Conservation (phyloP, 2,329 filamentous ascomycete genomes). For the Clarireedia hainanense region DNA sequence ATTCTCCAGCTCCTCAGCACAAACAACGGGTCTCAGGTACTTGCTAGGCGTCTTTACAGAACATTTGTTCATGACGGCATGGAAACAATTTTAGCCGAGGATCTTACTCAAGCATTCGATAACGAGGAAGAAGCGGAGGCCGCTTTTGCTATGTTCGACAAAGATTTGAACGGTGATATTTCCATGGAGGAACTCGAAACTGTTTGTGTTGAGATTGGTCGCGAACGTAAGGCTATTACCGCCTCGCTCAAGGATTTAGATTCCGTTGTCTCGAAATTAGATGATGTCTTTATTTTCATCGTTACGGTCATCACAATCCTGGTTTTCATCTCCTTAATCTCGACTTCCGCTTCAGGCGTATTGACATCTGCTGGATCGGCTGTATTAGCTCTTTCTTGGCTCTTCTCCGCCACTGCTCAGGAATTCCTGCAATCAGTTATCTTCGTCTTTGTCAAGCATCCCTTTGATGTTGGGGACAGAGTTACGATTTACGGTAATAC, state of each 20-base stretch:
- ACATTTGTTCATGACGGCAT: constrained; percentile 70
- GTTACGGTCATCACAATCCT: constrained; percentile 73
- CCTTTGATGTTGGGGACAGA: constrained; percentile 91
- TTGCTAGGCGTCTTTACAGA: constrained; percentile 82
- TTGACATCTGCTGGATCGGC: constrained; percentile 84
- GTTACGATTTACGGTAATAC: constrained; percentile 89
- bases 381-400: constrained; percentile 84
- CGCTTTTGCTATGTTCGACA: constrained; percentile 89
- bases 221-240: constrained; percentile 91
- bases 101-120: constrained; percentile 71
- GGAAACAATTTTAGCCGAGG: constrained; percentile 70
- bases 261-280: constrained; percentile 83
- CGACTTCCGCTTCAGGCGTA: constrained; percentile 80
- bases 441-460: constrained; percentile 95
- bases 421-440: constrained; percentile 91
- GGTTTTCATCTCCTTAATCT: constrained; percentile 84
- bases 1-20: constrained; percentile 68
- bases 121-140: constrained; percentile 80
- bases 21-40: constrained; percentile 67
- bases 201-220: constrained; percentile 87
- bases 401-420: constrained; percentile 86
- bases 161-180: constrained; percentile 93
- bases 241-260: constrained; percentile 92
- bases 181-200: constrained; percentile 91
- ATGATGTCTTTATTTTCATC: constrained; percentile 82